Evolutionary conservation across 805 yeast species (phyloP).

Genomic region (Yarrowia hollandica): DNA sequence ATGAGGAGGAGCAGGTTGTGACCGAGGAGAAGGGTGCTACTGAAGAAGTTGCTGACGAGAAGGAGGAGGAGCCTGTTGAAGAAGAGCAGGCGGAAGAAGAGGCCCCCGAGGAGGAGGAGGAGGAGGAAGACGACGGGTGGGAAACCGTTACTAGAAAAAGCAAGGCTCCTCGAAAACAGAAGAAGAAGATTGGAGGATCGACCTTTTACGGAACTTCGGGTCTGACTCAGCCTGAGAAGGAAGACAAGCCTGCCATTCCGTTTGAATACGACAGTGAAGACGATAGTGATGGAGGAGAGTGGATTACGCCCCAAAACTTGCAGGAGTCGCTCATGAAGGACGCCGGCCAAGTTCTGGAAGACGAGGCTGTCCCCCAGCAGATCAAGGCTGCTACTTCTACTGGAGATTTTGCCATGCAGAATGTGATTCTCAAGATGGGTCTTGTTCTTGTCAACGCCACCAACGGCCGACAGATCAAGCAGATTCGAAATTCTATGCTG

Average conservation of each 20-base stretch:
- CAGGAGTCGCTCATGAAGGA: conserved; percentile 69
- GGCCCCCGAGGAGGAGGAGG: background rate
- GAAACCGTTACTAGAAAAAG: conserved; percentile 16
- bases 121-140: conserved; percentile 30
- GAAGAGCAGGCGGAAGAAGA: background rate
- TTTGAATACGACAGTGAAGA: conserved; percentile 41
- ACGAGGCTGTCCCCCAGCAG: conserved; percentile 40
- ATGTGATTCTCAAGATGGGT: conserved; percentile 89
- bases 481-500: conserved; percentile 87
- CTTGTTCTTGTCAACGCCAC: conserved; percentile 78
- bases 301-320: conserved; percentile 91
- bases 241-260: conserved; percentile 27
- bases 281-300: conserved; percentile 79
- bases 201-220: conserved; percentile 23
- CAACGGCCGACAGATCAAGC: conserved; percentile 80
- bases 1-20: background rate
- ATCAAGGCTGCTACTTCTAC: conserved; percentile 83
- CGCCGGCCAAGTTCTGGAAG: conserved; percentile 57
- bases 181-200: background rate
- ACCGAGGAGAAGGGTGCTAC: background rate
- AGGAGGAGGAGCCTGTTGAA: conserved; percentile 31
- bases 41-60: background rate
- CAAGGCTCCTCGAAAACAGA: background rate
- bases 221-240: conserved; percentile 17
- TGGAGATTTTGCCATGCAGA: conserved; percentile 97